A percentile compares a stretch with the other conserved stretches of the same genome.
These are phyloP conservation scores for Aspergillus hancockii DNA, from an alignment of 495 filamentous ascomycete genomes.

Conservation along the genomic window DNA sequence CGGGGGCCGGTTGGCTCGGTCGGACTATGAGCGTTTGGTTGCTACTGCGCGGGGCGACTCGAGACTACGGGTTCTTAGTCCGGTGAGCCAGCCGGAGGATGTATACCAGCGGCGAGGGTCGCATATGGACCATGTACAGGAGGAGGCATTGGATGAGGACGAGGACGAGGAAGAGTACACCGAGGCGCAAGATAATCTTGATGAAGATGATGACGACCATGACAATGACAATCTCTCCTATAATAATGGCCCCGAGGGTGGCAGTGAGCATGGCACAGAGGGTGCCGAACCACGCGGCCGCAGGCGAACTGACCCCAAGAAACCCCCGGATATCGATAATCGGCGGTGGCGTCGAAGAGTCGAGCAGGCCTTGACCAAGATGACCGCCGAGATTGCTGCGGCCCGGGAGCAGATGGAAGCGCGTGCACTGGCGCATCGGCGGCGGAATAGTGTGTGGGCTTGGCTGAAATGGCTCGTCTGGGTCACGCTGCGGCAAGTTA, in stretches of 20 bases:
- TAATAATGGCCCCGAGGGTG: conserved; percentile 13
- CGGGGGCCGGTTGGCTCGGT: conserved; percentile 30
- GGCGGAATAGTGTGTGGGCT: conserved; percentile 58
- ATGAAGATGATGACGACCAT: conserved; percentile 37
- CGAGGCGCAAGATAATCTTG: conserved; percentile 40
- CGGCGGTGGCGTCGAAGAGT: conserved; percentile 77
- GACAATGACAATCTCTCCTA: conserved; percentile 26
- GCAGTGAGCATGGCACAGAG: conserved; percentile 11
- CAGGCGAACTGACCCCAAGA: not conserved
- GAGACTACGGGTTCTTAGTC: conserved; percentile 67
- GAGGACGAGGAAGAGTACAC: conserved; percentile 53
- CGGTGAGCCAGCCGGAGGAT: conserved; percentile 78
- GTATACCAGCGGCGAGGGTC: conserved; percentile 49
- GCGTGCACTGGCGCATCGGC: conserved; percentile 35
- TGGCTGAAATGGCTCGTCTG: conserved; percentile 75
- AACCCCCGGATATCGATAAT: conserved; percentile 27
- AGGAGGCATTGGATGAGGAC: conserved; percentile 25
- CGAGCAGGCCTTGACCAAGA: conserved; percentile 82
- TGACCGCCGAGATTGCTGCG: conserved; percentile 93
- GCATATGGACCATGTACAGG: conserved; percentile 33
- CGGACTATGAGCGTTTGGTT: conserved; percentile 27
- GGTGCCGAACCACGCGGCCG: conserved; percentile 12
- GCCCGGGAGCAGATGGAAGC: conserved; percentile 86
- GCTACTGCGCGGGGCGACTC: conserved; percentile 27
- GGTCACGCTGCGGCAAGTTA: conserved; percentile 69